Base-by-base conservation (phyloP, 768 basidiomycete genomes). In the Glaciozyma antarctica region DNA sequence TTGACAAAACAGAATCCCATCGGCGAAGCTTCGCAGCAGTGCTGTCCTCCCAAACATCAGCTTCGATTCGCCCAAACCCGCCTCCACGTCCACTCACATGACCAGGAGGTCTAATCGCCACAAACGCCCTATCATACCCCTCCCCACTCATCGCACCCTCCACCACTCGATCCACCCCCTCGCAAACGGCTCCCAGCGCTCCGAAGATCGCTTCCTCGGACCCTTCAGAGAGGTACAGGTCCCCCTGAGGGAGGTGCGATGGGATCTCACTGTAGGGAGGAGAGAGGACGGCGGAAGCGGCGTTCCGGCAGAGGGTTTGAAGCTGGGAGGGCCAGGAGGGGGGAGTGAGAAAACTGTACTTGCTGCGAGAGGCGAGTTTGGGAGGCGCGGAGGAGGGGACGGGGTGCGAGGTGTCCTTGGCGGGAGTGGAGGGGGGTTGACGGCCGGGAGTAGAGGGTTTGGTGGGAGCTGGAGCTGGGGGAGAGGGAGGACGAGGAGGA, bases 1-100 rank as follows among this genome's bases (percentile, higher is more conserved):
- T 97, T 97, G 38, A 95, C 82, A 71, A 93, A 95, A 76, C 94
- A 97, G 75, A 97, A 98, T 0, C 94, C 94, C 15, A 84, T 86
- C 0, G 94, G 94, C 0, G 83, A 83, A 65, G 91, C 84, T 76
- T 92, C 90, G 3, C 88, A 88, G 73, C 92, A 94, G 71, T 97
- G 92, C 79, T 95, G 92, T 2, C 12, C 38, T 10, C 38, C 1
- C 43, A 24, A 47, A 26, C 21, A 52, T 17, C 38, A 41, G 38
- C 38, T 21, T 5, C 54, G 22, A 32, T 38, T 32, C 28, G 54
- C 32, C 19, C 32, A 5, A 8, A 38, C 16, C 13, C 8, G 9
- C 24, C 21, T 45, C 22, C 16, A 17, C 10, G 30, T 5, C 5
- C 8, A 63, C 64, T 38, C 22, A 69, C 68, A 56, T 67, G 65